Evolutionary conservation across 495 filamentous ascomycete genomes (phyloP).

Genomic region (Darksidea phi): DNA sequence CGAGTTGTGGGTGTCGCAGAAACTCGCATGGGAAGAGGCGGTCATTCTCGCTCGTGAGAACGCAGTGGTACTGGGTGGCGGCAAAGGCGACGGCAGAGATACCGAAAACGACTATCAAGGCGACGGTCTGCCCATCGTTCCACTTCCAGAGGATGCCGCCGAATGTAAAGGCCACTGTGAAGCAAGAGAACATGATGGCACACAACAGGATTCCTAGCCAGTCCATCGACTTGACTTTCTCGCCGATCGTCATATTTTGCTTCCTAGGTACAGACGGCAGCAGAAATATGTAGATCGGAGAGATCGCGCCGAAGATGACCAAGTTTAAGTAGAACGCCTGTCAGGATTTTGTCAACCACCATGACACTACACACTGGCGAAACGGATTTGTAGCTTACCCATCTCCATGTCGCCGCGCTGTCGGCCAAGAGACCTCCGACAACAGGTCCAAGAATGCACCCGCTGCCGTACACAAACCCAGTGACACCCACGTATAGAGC

Average conservation of each 20-base stretch:
- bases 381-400: slow-evolving; percentile 21
- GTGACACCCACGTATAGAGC: slow-evolving; percentile 11
- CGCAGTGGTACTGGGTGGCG: slow-evolving; percentile 53
- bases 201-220: slow-evolving; percentile 12
- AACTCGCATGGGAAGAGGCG: slow-evolving; percentile 60
- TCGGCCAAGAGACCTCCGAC: slow-evolving; percentile 27
- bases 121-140: slow-evolving; percentile 54
- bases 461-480: slow-evolving; percentile 10
- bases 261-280: slow-evolving; percentile 8
- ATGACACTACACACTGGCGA: neutral
- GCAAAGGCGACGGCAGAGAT: slow-evolving; percentile 51
- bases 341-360: neutral
- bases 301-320: neutral
- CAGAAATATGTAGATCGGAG: slow-evolving; percentile 14
- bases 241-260: neutral
- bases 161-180: slow-evolving; percentile 39
- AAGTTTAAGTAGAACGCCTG: neutral
- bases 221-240: slow-evolving; percentile 11
- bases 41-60: slow-evolving; percentile 50
- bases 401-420: slow-evolving; percentile 24
- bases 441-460: slow-evolving; percentile 19
- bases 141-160: slow-evolving; percentile 57
- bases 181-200: neutral
- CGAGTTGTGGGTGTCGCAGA: slow-evolving; percentile 44
- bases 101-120: slow-evolving; percentile 54